These are phyloP conservation scores for Galerina sulciceps DNA, from an alignment of 768 basidiomycete genomes.

Conservation along the genomic window DNA sequence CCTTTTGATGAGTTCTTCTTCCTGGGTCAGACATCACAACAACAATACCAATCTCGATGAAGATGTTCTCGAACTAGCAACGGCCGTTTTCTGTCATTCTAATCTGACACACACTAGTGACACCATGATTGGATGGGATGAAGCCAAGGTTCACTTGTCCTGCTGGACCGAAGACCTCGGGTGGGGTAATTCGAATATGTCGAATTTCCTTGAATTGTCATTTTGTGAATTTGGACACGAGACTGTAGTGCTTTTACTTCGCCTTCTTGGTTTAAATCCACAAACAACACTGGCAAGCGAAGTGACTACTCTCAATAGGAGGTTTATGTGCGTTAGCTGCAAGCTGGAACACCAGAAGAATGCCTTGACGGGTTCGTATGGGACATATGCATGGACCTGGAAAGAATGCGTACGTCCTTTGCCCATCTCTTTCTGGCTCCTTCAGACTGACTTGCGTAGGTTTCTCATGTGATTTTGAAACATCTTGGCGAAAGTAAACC, in stretches of 20 bases:
- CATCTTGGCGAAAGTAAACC: neutral
- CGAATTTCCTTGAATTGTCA: neutral
- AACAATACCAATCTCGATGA: neutral
- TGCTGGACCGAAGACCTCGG: neutral
- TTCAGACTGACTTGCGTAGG: neutral
- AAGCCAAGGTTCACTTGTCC: neutral
- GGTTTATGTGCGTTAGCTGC: neutral
- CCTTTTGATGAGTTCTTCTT: neutral
- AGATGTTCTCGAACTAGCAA: neutral
- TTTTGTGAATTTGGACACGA: neutral
- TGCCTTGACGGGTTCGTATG: neutral
- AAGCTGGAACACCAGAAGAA: neutral
- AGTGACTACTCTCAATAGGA: neutral
- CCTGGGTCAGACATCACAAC: neutral
- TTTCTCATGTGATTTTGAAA: neutral
- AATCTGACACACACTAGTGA: too few species aligned
- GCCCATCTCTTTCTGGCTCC: neutral
- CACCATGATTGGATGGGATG: neutral
- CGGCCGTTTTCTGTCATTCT: neutral
- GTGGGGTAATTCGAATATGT: neutral
- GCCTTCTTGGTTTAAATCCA: neutral
- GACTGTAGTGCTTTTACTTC: neutral
- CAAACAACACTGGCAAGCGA: neutral
- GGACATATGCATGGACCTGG: neutral
- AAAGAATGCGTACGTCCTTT: neutral